Evolutionary conservation across 768 basidiomycete genomes (phyloP).

Genomic region (Leucocoprinus birnbaumii): DNA sequence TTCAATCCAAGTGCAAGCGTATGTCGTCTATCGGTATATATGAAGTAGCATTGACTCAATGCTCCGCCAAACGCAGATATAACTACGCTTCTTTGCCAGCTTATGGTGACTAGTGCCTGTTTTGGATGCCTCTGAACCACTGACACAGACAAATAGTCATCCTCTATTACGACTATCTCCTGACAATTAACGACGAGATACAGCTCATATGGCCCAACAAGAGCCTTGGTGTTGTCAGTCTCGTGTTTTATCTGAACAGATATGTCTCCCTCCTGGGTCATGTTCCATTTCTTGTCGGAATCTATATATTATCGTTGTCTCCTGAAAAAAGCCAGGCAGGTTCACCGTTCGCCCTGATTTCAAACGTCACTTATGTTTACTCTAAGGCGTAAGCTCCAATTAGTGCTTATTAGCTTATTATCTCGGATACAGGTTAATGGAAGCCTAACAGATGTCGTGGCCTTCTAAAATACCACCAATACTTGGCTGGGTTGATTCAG

Average conservation of each 20-base stretch:
- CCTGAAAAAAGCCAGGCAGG: conserved; percentile 1
- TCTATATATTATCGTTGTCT: conserved; percentile 23
- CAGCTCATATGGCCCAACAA: conserved; percentile 39
- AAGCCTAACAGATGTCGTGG: conserved; percentile 14
- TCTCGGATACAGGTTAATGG: background rate
- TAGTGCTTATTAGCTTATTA: background rate
- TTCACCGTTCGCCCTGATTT: too few species aligned
- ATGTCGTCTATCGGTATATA: background rate
- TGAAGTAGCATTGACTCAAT: background rate
- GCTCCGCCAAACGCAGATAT: background rate
- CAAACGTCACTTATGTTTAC: too few species aligned
- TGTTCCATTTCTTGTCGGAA: conserved; percentile 31
- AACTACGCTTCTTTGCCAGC: conserved; percentile 4
- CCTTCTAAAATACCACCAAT: conserved; percentile 20
- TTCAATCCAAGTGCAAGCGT: conserved; percentile 5
- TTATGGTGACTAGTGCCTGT: background rate
- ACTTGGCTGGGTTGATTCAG: conserved; percentile 26
- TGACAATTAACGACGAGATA: conserved; percentile 43
- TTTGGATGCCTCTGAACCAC: background rate
- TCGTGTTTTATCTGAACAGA: conserved; percentile 42
- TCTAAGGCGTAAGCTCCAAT: conserved; percentile 4
- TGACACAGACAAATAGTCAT: conserved; percentile 22
- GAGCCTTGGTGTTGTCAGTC: conserved; percentile 28
- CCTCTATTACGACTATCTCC: conserved; percentile 46
- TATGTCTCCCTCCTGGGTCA: conserved; percentile 39